Evolutionary conservation across 1,139 yeast genomes (phyloP), one percentile per base, ranked within the genome.

Genomic region (Protomyces macrosporus): DNA sequence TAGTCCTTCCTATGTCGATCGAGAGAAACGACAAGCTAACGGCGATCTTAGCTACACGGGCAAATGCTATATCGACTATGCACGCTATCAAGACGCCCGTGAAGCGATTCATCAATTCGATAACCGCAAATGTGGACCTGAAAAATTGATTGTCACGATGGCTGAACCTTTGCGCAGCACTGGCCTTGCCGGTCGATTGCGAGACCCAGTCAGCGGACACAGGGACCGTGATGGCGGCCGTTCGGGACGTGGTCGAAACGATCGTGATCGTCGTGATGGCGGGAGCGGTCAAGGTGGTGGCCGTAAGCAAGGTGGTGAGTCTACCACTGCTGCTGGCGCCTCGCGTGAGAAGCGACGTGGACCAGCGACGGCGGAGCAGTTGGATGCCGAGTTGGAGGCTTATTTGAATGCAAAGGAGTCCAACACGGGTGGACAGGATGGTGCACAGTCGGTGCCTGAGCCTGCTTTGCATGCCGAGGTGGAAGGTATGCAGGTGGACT

Each of bases 351-450:
- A 23, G 23, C 51, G 56, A 33, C 62, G 62, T 1, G 62, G 62
- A 3, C 62, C 62, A 3, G 62, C 53, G 40, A 58, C 62, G 6
- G 55, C 53, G 16, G 62, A 58, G 45, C 56, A 51, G 12, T 56
- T 58, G 3, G 62, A 58, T 35, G 56, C 55, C 3, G 62, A 58
- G 56, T 42, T 58, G 45, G 62, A 58, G 35, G 53, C 53, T 16
- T 58, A 58, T 42, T 42, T 58, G 45, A 58, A 58, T 42, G 48
- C 48, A 14, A 42, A 42, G 32, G 23, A 14, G 5, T 5, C 48
- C 5, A 14, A 5, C 48, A 14, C n/a, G 23, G 23, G 23, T 23
- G 23, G 23, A 23, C 23, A 23, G 23, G 23, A 23, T 23, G 23
- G 23, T 23, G 23, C 23, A 23, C 23, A 23, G 23, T 23, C 23